Percentiles rank a stretch among this genome's conserved stretches.
Conservation (phyloP, 2,329 filamentous ascomycete genomes). For the Monilinia fructicola region DNA sequence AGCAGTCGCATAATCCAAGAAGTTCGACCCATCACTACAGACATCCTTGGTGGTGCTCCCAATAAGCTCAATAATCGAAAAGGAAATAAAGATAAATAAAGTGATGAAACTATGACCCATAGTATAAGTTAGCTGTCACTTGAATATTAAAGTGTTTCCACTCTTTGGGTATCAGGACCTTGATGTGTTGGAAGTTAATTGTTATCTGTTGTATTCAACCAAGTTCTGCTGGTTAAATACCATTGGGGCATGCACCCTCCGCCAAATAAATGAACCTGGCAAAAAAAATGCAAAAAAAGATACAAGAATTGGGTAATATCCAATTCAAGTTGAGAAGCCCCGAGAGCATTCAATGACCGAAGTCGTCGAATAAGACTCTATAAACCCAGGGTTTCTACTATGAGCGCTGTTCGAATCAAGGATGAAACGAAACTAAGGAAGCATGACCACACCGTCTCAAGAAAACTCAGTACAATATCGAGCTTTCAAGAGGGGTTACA, state of each 20-base stretch:
- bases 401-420: not conserved
- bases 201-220: not conserved
- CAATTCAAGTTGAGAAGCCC: constrained; percentile 4
- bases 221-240: not conserved
- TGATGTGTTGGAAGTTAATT: too few species aligned
- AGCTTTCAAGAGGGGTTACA: not conserved
- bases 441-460: not conserved
- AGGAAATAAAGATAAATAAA: not conserved
- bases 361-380: not conserved
- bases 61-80: not conserved
- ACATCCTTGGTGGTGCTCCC: not conserved
- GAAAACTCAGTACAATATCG: not conserved
- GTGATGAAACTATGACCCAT: not conserved
- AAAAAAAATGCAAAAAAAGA: not conserved
- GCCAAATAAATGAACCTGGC: not conserved
- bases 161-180: too few species aligned
- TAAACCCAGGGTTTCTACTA: not conserved
- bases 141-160: too few species aligned
- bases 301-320: constrained; percentile 2
- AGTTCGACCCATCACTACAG: not conserved
- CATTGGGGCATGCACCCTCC: not conserved
- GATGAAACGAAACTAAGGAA: constrained; percentile 12
- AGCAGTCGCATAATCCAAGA: too few species aligned
- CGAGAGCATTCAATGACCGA: not conserved
- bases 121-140: too few species aligned